Percentiles rank a stretch among this genome's conserved stretches.
Conservation (phyloP, 1,284 basidiomycete species). For the Hemileia vastatrix region DNA sequence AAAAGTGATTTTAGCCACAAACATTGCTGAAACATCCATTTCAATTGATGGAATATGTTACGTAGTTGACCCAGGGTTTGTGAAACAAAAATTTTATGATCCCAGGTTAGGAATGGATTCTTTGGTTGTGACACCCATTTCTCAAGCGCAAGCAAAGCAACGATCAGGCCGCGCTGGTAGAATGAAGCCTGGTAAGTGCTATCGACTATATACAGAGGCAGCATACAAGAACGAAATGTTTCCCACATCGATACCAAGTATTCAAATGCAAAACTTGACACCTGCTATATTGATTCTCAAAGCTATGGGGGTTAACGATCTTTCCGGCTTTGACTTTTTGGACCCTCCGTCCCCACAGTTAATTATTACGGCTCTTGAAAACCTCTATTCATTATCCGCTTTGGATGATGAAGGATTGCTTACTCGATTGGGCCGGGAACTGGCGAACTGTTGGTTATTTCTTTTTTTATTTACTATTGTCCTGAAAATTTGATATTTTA, state of each 20-base stretch:
- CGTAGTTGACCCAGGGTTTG: conserved; percentile 88
- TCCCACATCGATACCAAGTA: conserved; percentile 68
- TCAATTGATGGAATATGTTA: conserved; percentile 91
- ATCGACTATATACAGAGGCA: conserved; percentile 73
- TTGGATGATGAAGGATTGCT: conserved; percentile 92
- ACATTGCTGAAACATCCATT: conserved; percentile 92
- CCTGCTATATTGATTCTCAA: conserved; percentile 75
- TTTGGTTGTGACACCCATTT: conserved; percentile 70
- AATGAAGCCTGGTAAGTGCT: conserved; percentile 71
- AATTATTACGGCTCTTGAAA: conserved; percentile 84
- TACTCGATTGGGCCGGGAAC: conserved; percentile 89
- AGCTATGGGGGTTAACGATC: conserved; percentile 97
- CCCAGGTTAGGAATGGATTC: conserved; percentile 65
- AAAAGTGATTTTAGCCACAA: conserved; percentile 86
- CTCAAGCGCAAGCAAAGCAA: conserved; percentile 80
- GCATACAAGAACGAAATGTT: conserved; percentile 60
- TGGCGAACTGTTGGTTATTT: too few species aligned
- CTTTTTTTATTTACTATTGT: too few species aligned
- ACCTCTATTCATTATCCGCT: conserved; percentile 85
- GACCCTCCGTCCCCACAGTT: conserved; percentile 93
- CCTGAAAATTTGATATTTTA: too few species aligned
- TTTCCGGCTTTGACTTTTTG: conserved; percentile 98
- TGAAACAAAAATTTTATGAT: conserved; percentile 79
- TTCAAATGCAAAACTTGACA: conserved; percentile 69
- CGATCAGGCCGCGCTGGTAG: conserved; percentile 76